Evolutionary conservation across 2,329 filamentous ascomycete species (phyloP), one percentile per base, ranked within the genome.

Genomic region (Myriosclerotinia scirpicola): DNA sequence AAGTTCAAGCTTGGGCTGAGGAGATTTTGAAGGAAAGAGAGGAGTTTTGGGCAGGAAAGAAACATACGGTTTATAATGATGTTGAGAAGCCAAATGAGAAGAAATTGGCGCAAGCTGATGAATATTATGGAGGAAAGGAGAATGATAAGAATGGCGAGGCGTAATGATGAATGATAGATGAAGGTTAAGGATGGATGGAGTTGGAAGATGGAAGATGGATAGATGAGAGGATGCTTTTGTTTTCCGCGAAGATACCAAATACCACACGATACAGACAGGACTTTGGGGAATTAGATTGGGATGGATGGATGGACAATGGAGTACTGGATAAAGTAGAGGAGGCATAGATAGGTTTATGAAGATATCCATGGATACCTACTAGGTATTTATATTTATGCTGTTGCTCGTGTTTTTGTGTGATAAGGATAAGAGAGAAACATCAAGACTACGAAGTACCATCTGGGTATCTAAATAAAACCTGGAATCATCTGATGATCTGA

Each of bases 1-100:
- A 97, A 80, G 90, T 93, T 71, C 87, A 88, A 80, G 85, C 81
- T 15, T 98, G 94, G 94, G 90, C 89, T 0, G 82, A 85, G 36
- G 87, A 92, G 70, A 81, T 97, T 40, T 80, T 98, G 70, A 81
- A 82, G 72, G 94, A 98, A 81, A 83, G 93, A 66, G 83, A 89
- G 71, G 82, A 80, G 40, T 89, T 92, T 74, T 97, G 92, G 92
- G 82, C 53, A n/a, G 70, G 58, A 0, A 67, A 80, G n/a, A 11
- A 48, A 20, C 62, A 64, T 40, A 5, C 20, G 2, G 53, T 48
- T 3, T 64, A 48, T 1, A 56, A 9, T 38, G 40, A 56, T 5
- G 14, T 34, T 7, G 17, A 34, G 36, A 55, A 64, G 20, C 61
- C 61, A 12, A 52, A 56, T 46, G 62, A 56, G 40, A 30, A 56